phyloP scores from a whole-genome alignment of 306 rosid species.

The Ormosia emarginata region DNA sequence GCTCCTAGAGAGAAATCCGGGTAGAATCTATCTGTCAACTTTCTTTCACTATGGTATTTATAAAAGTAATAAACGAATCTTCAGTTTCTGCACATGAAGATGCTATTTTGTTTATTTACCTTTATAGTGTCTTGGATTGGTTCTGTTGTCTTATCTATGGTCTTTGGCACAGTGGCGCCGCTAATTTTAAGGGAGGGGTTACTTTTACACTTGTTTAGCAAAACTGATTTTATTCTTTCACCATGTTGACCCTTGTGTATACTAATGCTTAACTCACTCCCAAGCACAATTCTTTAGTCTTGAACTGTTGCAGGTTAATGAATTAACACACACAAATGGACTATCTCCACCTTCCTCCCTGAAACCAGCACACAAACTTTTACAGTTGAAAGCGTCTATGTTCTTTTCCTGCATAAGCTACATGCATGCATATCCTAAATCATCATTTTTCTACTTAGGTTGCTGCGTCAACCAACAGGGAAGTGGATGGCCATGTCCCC shows the following conservation, averaged over 20 bases:
- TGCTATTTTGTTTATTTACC: not conserved
- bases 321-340: not conserved
- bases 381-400: not conserved
- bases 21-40: not conserved
- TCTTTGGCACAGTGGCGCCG: not conserved
- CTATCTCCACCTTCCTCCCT: not conserved
- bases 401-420: not conserved
- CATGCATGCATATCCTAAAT: not conserved
- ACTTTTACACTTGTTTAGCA: not conserved
- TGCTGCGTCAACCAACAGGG: slow-evolving; percentile 47
- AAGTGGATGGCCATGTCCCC: slow-evolving; percentile 48
- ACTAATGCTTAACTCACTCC: not conserved
- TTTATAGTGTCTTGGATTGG: not conserved
- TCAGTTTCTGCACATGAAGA: not conserved
- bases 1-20: not conserved
- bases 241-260: not conserved
- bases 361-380: not conserved
- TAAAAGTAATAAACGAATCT: not conserved
- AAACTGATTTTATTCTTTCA: not conserved
- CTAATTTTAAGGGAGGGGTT: not conserved
- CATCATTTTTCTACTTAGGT: slow-evolving; percentile 33
- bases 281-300: not conserved
- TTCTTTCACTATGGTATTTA: not conserved
- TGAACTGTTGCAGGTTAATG: slow-evolving; percentile 9
- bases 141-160: slow-evolving; percentile 7